Conservation (phyloP, 768 basidiomycete species). For the Leccinum uliginosum region DNA sequence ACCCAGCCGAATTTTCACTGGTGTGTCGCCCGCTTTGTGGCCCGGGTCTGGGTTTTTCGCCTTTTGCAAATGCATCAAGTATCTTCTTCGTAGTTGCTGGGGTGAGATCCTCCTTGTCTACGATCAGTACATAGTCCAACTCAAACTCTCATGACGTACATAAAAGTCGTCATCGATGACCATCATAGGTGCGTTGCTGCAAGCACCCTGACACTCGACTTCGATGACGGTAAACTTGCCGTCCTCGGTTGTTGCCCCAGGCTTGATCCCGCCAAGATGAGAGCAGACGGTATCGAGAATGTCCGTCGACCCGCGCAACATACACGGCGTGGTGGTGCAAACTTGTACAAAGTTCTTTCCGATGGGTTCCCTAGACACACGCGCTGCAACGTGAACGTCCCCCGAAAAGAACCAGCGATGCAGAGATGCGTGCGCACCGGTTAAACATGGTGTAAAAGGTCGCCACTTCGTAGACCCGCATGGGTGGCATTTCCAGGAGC, state of each 20-base stretch:
- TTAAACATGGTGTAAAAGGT: conserved; percentile 99
- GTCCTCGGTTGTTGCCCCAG: conserved; percentile 91
- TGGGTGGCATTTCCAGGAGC: conserved; percentile 88
- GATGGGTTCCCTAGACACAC: conserved; percentile 72
- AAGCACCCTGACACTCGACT: conserved; percentile 98
- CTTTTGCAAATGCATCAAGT: conserved; percentile 74
- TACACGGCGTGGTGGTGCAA: conserved; percentile 98
- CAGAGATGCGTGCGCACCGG: conserved; percentile 51
- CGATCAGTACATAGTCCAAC: conserved; percentile 7
- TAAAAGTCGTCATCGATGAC: conserved; percentile 96
- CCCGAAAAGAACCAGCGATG: background rate
- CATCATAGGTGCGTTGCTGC: conserved; percentile 97
- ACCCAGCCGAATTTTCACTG: conserved; percentile 89
- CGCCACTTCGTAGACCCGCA: conserved; percentile 99
- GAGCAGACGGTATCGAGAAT: conserved; percentile 81
- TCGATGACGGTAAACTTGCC: conserved; percentile 97
- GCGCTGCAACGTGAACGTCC: background rate
- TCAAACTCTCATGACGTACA: conserved; percentile 41
- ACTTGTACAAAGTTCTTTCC: conserved; percentile 94
- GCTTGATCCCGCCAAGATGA: conserved; percentile 79
- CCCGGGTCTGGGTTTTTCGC: conserved; percentile 87
- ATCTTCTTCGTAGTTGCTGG: conserved; percentile 71
- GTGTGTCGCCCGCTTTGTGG: conserved; percentile 85
- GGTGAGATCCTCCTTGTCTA: conserved; percentile 75
- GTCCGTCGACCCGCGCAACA: conserved; percentile 87